Conservation (phyloP, 345 rosid species). For the thale cress (Arabidopsis thaliana) region TAIR10.1 NC_003076.8:25673501-25674000, state of each 20-base stretch:
- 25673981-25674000: slow-evolving; percentile 45
- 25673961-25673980: slow-evolving; percentile 42
- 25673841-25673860: slow-evolving; percentile 47
- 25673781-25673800: slow-evolving; percentile 68
- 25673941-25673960: slow-evolving; percentile 43
- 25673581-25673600: slow-evolving; percentile 25
- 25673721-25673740: slow-evolving; percentile 54
- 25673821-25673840: slow-evolving; percentile 58
- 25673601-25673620: slow-evolving; percentile 18
- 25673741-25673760: slow-evolving; percentile 87
- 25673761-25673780: slow-evolving; percentile 78
- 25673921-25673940: slow-evolving; percentile 44
- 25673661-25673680: neutral
- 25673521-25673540: slow-evolving; percentile 91
- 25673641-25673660: slow-evolving; percentile 6
- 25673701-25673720: neutral
- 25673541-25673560: slow-evolving; percentile 91
- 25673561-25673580: slow-evolving; percentile 91
- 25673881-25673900: slow-evolving; percentile 52
- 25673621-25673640: slow-evolving; percentile 3
- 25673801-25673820: slow-evolving; percentile 71
- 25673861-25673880: slow-evolving; percentile 49
- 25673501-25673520: slow-evolving; percentile 80
- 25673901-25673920: slow-evolving; percentile 50
- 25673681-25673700: neutral